phyloP scores from a whole-genome alignment of 176 grass and related monocot genomes.

The Olyra latifolia region DNA sequence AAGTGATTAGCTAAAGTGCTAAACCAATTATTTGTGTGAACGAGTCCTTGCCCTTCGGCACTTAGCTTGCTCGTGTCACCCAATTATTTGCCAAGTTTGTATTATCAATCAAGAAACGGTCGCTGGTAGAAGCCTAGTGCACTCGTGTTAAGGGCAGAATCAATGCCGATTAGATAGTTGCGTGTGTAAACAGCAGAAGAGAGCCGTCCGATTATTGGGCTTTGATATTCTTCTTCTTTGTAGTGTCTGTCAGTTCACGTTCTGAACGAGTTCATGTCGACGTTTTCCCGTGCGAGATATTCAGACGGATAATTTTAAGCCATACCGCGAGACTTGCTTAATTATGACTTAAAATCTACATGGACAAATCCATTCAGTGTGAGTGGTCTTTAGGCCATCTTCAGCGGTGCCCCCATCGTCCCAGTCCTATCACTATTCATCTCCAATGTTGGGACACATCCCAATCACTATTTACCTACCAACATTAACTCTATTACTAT shows the following conservation, averaged over 20 bases:
- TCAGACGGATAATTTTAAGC: background rate
- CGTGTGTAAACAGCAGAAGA: background rate
- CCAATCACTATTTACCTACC: too few relatives aligned
- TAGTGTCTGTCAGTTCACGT: background rate
- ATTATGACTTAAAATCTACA: background rate
- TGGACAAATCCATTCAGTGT: too few relatives aligned
- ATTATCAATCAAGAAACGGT: background rate
- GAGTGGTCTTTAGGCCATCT: too few relatives aligned
- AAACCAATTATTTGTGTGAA: background rate
- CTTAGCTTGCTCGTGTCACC: background rate
- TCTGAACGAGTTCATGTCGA: background rate
- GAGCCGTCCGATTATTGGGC: background rate
- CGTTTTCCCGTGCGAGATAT: background rate
- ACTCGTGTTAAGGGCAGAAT: background rate
- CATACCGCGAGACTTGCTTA: background rate
- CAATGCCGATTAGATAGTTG: background rate
- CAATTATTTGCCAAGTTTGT: slow-evolving; percentile 6
- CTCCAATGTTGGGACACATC: too few relatives aligned
- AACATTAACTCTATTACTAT: too few relatives aligned
- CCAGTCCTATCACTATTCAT: too few relatives aligned
- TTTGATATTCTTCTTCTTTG: background rate
- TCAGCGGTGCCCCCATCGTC: too few relatives aligned
- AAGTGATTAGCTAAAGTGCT: background rate
- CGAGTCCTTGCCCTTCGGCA: too few relatives aligned
- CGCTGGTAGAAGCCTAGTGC: background rate